Percentiles rank a stretch among this genome's conserved stretches.
phyloP scores from a whole-genome alignment of 345 rosid species.

The Eucalyptus brandiana region DNA sequence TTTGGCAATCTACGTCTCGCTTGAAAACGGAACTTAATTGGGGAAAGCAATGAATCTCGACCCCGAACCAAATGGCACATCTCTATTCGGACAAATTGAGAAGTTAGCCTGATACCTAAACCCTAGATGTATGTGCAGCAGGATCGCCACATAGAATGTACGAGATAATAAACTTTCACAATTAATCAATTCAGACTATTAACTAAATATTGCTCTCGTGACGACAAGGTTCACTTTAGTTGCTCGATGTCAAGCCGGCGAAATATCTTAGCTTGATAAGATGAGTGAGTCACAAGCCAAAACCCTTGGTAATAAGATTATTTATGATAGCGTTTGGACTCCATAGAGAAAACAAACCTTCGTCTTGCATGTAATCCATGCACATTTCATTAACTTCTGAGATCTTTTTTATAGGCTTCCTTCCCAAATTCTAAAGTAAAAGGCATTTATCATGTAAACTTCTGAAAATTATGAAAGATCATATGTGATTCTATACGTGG shows the following conservation, averaged over 20 bases:
- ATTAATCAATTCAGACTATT: background rate
- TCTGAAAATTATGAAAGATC: background rate
- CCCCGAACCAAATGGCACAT: background rate
- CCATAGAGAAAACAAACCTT: background rate
- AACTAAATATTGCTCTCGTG: background rate
- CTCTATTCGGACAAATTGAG: background rate
- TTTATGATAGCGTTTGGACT: background rate
- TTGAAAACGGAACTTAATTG: background rate
- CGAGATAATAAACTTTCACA: background rate
- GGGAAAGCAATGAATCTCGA: background rate
- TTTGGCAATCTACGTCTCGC: background rate
- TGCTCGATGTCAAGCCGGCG: background rate
- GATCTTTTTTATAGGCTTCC: background rate
- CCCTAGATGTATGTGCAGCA: background rate
- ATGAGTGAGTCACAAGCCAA: background rate
- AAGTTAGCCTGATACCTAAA: background rate
- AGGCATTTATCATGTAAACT: background rate
- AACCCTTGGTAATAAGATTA: background rate
- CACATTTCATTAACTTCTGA: background rate
- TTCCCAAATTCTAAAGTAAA: background rate
- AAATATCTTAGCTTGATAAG: background rate
- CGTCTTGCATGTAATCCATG: background rate
- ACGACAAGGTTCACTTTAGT: background rate
- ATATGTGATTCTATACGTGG: background rate
- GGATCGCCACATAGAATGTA: background rate